Evolutionary conservation across 345 rosid genomes (phyloP).

Genomic region (Angophora floribunda): DNA sequence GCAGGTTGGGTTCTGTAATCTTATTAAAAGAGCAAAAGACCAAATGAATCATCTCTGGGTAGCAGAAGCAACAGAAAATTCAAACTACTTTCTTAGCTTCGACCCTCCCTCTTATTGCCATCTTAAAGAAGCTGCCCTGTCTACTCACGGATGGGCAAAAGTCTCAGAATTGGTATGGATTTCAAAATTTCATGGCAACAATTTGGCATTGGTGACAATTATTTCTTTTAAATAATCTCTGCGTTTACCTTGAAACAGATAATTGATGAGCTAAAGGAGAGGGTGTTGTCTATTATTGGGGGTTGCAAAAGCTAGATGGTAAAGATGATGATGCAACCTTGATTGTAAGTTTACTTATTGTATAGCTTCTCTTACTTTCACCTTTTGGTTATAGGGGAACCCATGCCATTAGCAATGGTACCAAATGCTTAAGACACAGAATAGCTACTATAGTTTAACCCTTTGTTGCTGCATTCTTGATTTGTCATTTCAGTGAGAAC

Average conservation of each 20-base stretch:
- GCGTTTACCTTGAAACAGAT: constrained; percentile 22
- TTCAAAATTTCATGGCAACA: not conserved
- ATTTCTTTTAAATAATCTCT: not conserved
- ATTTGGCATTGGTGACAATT: not conserved
- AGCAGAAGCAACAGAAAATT: constrained; percentile 83
- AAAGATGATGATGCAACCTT: not conserved
- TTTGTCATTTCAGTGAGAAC: not conserved
- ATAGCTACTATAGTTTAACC: not conserved
- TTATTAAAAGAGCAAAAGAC: constrained; percentile 76
- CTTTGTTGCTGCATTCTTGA: not conserved
- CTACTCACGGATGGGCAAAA: constrained; percentile 60
- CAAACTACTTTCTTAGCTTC: constrained; percentile 41
- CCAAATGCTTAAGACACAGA: not conserved
- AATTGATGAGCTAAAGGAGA: constrained; percentile 45
- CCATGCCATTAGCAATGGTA: not conserved
- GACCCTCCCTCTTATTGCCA: constrained; percentile 39
- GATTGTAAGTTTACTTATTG: not conserved
- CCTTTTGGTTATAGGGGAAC: not conserved
- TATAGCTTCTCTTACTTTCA: constrained; percentile 1
- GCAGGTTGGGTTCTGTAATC: constrained; percentile 84
- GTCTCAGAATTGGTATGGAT: constrained; percentile 38
- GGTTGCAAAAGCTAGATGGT: constrained; percentile 14
- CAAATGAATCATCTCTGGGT: constrained; percentile 60
- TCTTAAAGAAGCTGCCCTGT: constrained; percentile 46
- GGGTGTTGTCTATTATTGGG: constrained; percentile 41